phyloP scores from a whole-genome alignment of 2,329 filamentous ascomycete genomes.

The Ophiosphaerella korrae region DNA sequence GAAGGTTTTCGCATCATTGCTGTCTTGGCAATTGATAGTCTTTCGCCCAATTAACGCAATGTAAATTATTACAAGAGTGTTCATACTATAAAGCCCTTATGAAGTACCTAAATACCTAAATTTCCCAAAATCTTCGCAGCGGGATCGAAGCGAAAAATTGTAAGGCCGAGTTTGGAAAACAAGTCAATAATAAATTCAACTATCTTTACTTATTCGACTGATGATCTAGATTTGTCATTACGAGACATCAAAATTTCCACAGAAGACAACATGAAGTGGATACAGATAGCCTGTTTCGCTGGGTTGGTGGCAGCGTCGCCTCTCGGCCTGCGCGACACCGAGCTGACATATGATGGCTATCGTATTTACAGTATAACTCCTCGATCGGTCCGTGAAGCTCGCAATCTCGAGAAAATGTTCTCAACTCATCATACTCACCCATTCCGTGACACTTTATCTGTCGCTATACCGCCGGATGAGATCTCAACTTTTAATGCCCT shows the following conservation, averaged over 20 bases:
- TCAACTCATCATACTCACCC: slow-evolving; percentile 26
- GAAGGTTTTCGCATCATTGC: slow-evolving; percentile 1
- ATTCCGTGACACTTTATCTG: slow-evolving; percentile 23
- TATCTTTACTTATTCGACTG: too few species aligned
- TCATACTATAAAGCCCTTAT: background rate
- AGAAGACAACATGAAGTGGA: slow-evolving; percentile 14
- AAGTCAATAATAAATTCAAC: too few species aligned
- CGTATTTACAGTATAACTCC: slow-evolving; percentile 25
- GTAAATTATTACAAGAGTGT: background rate
- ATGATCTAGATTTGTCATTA: too few species aligned
- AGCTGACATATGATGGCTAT: slow-evolving; percentile 23
- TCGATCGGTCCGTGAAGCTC: slow-evolving; percentile 20
- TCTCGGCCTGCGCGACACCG: slow-evolving; percentile 5
- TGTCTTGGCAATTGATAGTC: slow-evolving; percentile 5
- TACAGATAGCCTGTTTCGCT: slow-evolving; percentile 9
- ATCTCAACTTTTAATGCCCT: slow-evolving; percentile 46
- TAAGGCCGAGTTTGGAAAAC: too few species aligned
- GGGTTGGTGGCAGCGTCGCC: slow-evolving; percentile 19
- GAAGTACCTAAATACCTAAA: too few species aligned
- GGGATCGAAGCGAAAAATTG: too few species aligned
- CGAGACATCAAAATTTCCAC: background rate
- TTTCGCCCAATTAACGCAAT: background rate
- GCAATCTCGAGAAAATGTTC: slow-evolving; percentile 15
- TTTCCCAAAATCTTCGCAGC: too few species aligned
- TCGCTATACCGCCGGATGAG: slow-evolving; percentile 50